Conservation (phyloP, 495 filamentous ascomycete genomes). For the Neurospora tetraspora region DNA sequence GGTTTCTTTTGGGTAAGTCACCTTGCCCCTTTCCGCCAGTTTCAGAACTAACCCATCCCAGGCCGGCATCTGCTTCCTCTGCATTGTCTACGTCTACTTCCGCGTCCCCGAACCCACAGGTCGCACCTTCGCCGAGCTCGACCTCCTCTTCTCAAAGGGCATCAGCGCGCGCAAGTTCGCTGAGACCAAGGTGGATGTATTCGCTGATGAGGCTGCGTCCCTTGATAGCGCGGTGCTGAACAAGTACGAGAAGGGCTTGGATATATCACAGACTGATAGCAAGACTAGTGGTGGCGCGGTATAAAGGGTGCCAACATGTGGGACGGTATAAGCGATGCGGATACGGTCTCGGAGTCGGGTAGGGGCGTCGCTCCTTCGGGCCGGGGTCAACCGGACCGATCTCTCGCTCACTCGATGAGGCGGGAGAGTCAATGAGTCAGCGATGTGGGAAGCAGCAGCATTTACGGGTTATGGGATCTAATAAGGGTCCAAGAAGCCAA, state of each 20-base stretch:
- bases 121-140: slow-evolving; percentile 63
- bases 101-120: slow-evolving; percentile 63
- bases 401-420: background rate
- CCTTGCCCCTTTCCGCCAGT: background rate
- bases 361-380: background rate
- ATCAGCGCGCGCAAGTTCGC: slow-evolving; percentile 61
- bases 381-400: background rate
- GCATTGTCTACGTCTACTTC: slow-evolving; percentile 66
- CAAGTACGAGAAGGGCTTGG: slow-evolving; percentile 32
- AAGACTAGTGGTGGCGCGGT: background rate
- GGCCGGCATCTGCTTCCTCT: slow-evolving; percentile 59
- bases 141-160: slow-evolving; percentile 57
- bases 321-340: background rate
- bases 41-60: slow-evolving; percentile 6
- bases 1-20: slow-evolving; percentile 70
- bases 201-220: slow-evolving; percentile 38
- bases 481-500: background rate
- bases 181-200: slow-evolving; percentile 54
- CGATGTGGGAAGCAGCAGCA: background rate
- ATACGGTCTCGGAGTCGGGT: background rate
- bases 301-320: background rate
- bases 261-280: slow-evolving; percentile 6
- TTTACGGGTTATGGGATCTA: background rate
- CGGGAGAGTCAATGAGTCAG: background rate
- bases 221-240: slow-evolving; percentile 40